Base-by-base conservation (phyloP, 768 basidiomycete genomes). In the Tricholomella constricta region DNA sequence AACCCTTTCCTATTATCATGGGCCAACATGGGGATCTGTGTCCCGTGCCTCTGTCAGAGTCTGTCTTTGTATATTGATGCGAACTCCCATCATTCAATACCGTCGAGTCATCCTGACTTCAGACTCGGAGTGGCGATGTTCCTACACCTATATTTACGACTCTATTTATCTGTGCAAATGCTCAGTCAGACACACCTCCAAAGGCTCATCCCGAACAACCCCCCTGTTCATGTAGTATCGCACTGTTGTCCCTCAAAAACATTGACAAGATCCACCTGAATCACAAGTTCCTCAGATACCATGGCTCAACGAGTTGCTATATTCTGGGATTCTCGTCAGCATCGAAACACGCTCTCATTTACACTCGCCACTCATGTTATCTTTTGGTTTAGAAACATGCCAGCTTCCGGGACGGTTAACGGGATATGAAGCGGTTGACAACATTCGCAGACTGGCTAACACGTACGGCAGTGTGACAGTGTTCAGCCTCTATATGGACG, bases 401-500 rank as follows among this genome's bases (percentile, higher is more conserved):
- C 65, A 67, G 9, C 57, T 64, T 2, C 67, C 69, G 14, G 48
- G 55, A 34, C 61, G 59, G 55, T 42, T 48, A 20, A 66, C 64
- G 26, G 69, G 67, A 11, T 68, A 62, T 48, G 57, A 64, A 17
- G 48, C 67, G 15, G 68, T 65, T 12, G 61, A 68, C 32, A 63
- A 59, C 20, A 67, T 73, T 26, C 62, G 65, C 10, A 43, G 41
- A 8, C 44, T 69, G 3, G 64, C 67, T 22, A 62, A 62, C 25
- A 55, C 52, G 15, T 68, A 62, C 51, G 72, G 69, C 14, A 64
- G 56, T 20, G 62, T 72, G 23, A 67, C 63, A 36, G 49, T 61
- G 23, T 67, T 75, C 51, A 72, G 67, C 48, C 65, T 70, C 12
- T 72, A 72, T 52, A 56, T 67, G 43, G 64, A 62, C 25, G 22